These are phyloP conservation scores for Rhodamnia argentea DNA, from an alignment of 345 rosid genomes.

Conservation along the genomic window DNA sequence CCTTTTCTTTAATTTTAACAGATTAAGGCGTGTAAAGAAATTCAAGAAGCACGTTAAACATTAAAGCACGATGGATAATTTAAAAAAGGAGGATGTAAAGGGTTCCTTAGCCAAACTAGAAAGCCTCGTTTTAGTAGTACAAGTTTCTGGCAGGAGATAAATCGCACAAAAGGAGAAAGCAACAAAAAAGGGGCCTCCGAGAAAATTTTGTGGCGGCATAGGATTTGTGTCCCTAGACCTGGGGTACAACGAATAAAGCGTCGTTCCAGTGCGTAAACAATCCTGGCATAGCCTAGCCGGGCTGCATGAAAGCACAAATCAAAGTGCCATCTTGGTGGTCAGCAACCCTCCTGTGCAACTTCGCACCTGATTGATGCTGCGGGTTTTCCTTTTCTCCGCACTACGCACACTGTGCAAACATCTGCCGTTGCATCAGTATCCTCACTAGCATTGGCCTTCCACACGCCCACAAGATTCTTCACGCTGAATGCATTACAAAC, in stretches of 20 bases:
- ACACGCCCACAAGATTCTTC: neutral
- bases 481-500: neutral
- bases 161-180: too few relatives aligned
- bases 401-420: neutral
- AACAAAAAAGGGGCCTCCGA: too few relatives aligned
- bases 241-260: neutral
- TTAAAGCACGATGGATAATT: too few relatives aligned
- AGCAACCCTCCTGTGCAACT: neutral
- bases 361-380: neutral
- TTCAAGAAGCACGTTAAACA: too few relatives aligned
- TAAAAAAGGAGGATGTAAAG: too few relatives aligned
- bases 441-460: neutral
- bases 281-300: neutral
- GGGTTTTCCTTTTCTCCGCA: neutral
- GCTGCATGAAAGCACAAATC: neutral
- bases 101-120: too few relatives aligned
- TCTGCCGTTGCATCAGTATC: neutral
- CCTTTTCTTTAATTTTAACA: too few relatives aligned
- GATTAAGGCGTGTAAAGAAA: too few relatives aligned
- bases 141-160: too few relatives aligned
- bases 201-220: too few relatives aligned
- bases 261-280: neutral
- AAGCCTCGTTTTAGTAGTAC: too few relatives aligned
- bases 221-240: too few relatives aligned
- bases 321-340: neutral